Conservation (phyloP, 148 eudicot genomes). For the Vaccinium darrowii region DNA sequence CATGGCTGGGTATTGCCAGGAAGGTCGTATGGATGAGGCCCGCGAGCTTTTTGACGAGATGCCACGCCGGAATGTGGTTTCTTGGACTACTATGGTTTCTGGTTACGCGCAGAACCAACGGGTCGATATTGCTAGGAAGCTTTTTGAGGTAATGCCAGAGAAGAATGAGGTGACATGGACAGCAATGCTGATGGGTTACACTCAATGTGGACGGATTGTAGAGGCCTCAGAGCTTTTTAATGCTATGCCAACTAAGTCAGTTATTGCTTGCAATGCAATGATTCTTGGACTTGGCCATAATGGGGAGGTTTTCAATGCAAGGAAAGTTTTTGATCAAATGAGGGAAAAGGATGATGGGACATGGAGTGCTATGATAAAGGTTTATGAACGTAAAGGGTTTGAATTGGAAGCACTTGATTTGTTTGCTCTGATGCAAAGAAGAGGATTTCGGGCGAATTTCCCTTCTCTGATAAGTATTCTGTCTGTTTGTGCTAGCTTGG, state of each 20-base stretch:
- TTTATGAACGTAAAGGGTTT: slow-evolving; percentile 38
- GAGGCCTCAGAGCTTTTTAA: slow-evolving; percentile 46
- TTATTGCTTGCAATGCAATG: slow-evolving; percentile 45
- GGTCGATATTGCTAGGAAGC: slow-evolving; percentile 53
- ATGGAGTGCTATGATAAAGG: slow-evolving; percentile 51
- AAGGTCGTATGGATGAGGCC: slow-evolving; percentile 40
- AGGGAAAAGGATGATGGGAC: slow-evolving; percentile 44
- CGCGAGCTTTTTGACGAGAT: slow-evolving; percentile 45
- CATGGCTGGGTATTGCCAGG: slow-evolving; percentile 45
- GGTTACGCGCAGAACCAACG: slow-evolving; percentile 35
- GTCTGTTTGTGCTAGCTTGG: slow-evolving; percentile 44
- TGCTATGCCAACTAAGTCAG: slow-evolving; percentile 43
- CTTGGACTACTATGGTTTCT: slow-evolving; percentile 50
- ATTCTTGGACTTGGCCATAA: slow-evolving; percentile 49
- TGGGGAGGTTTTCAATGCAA: slow-evolving; percentile 44
- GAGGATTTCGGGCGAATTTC: slow-evolving; percentile 30
- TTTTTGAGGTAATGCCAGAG: slow-evolving; percentile 60
- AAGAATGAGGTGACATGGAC: slow-evolving; percentile 60
- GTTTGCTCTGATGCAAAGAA: slow-evolving; percentile 39
- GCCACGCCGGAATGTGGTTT: slow-evolving; percentile 39
- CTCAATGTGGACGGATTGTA: slow-evolving; percentile 45
- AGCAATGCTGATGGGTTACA: slow-evolving; percentile 55
- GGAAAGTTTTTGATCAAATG: slow-evolving; percentile 37
- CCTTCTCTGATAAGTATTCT: slow-evolving; percentile 46
- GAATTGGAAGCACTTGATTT: slow-evolving; percentile 39